Percentiles rank a stretch among this genome's conserved stretches.
Evolutionary conservation across 495 filamentous ascomycete genomes (phyloP).

Genomic region (Podospora pseudopauciseta): DNA sequence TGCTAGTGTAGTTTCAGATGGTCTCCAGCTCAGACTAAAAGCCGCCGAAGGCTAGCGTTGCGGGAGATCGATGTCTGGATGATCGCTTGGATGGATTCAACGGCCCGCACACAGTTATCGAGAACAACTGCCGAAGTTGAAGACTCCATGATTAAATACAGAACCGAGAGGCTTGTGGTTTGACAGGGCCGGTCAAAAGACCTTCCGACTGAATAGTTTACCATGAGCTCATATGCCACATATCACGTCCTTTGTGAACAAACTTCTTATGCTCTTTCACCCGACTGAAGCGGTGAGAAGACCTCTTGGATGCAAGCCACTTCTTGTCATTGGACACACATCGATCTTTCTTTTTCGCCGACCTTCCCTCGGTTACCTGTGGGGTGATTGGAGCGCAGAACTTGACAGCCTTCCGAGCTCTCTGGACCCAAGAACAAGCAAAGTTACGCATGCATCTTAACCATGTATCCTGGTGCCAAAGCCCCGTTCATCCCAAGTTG

Average conservation of each 20-base stretch:
- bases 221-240: too few species aligned
- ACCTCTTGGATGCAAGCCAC: not conserved
- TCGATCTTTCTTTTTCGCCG: not conserved
- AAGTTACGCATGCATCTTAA: not conserved
- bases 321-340: not conserved
- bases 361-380: not conserved
- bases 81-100: not conserved
- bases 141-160: not conserved
- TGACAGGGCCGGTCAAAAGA: not conserved
- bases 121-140: slow-evolving; percentile 1
- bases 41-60: not conserved
- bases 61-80: slow-evolving; percentile 8
- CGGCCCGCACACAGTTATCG: not conserved
- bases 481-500: too few species aligned
- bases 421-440: not conserved
- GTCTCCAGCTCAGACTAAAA: not conserved
- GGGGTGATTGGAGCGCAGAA: not conserved
- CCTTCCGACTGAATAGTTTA: not conserved
- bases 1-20: slow-evolving; percentile 1
- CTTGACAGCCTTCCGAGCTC: too few species aligned
- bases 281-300: not conserved
- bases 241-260: too few species aligned
- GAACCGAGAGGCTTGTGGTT: not conserved
- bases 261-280: too few species aligned
- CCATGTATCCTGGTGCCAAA: not conserved